Percentiles rank a stretch among this genome's conserved stretches.
Evolutionary conservation across 2,329 filamentous ascomycete genomes (phyloP).

Genomic region (Calcarisporium arbuscula): DNA sequence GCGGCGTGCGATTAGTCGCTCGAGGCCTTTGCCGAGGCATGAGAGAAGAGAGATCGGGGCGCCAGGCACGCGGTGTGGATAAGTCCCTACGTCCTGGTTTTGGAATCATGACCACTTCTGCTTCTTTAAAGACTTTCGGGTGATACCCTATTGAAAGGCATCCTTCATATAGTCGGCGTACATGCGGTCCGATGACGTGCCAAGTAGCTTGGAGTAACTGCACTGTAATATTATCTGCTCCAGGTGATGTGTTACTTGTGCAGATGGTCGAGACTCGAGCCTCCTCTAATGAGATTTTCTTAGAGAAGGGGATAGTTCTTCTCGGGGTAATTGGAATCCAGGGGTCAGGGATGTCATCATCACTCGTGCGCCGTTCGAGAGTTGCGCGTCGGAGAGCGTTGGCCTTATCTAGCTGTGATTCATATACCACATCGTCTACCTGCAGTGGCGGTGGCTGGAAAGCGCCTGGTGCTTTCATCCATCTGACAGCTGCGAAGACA

Average conservation of each 20-base stretch:
- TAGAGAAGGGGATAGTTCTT: no score
- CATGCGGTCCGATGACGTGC: constrained; percentile 2
- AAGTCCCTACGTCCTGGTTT: constrained; percentile 17
- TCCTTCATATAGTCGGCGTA: constrained; percentile 11
- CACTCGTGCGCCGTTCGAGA: no score
- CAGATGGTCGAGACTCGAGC: background rate
- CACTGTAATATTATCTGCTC: constrained; percentile 1
- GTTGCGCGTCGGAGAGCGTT: no score
- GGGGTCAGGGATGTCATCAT: no score
- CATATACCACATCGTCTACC: no score
- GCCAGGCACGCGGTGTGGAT: constrained; percentile 12
- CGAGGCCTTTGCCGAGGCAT: constrained; percentile 20
- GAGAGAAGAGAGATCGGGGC: constrained; percentile 19
- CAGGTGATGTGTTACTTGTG: constrained; percentile 1
- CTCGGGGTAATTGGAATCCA: no score
- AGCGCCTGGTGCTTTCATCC: no score
- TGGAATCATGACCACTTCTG: constrained; percentile 17
- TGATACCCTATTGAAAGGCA: constrained; percentile 13
- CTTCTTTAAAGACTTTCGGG: constrained; percentile 13
- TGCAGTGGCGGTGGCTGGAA: no score
- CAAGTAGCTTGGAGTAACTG: constrained; percentile 1
- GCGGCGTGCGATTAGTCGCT: constrained; percentile 16
- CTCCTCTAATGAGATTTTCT: no score
- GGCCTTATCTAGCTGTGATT: no score
- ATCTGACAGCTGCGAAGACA: no score